phyloP scores from a whole-genome alignment of 768 basidiomycete species.

The Podaxis sp. region DNA sequence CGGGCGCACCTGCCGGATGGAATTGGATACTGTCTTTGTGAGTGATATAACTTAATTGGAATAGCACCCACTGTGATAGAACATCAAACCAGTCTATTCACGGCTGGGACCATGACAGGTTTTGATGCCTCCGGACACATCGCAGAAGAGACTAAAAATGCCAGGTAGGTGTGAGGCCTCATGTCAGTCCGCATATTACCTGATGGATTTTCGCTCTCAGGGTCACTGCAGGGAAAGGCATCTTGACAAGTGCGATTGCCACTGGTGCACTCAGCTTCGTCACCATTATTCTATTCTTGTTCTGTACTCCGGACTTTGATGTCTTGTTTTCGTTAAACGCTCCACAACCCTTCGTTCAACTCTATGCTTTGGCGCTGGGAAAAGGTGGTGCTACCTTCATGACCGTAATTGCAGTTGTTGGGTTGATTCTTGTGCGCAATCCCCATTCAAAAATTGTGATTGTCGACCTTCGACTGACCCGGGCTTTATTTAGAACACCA shows the following conservation, averaged over 20 bases:
- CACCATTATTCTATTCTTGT: constrained; percentile 79
- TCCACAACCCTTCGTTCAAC: constrained; percentile 89
- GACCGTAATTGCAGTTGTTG: constrained; percentile 80
- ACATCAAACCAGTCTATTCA: constrained; percentile 60
- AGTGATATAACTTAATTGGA: constrained; percentile 12
- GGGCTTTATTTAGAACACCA: constrained; percentile 65
- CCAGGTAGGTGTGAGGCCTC: constrained; percentile 40
- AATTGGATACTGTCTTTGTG: constrained; percentile 91
- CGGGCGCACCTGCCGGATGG: constrained; percentile 84
- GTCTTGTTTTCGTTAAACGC: constrained; percentile 73
- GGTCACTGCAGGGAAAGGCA: constrained; percentile 79
- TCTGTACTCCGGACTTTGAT: constrained; percentile 80
- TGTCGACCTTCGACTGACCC: not conserved
- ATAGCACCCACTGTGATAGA: constrained; percentile 7
- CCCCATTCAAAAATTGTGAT: not conserved
- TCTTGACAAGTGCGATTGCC: constrained; percentile 73
- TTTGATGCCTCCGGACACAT: constrained; percentile 90
- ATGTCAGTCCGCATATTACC: constrained; percentile 1
- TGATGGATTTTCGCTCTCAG: constrained; percentile 31
- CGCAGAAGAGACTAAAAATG: constrained; percentile 87
- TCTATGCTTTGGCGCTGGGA: constrained; percentile 84
- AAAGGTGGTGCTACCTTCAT: constrained; percentile 80
- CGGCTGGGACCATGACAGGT: constrained; percentile 85
- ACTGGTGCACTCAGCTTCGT: constrained; percentile 80
- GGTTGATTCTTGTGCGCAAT: constrained; percentile 73